Conservation (phyloP, 148 eudicot species). For the Suaeda aralocaspica region DNA sequence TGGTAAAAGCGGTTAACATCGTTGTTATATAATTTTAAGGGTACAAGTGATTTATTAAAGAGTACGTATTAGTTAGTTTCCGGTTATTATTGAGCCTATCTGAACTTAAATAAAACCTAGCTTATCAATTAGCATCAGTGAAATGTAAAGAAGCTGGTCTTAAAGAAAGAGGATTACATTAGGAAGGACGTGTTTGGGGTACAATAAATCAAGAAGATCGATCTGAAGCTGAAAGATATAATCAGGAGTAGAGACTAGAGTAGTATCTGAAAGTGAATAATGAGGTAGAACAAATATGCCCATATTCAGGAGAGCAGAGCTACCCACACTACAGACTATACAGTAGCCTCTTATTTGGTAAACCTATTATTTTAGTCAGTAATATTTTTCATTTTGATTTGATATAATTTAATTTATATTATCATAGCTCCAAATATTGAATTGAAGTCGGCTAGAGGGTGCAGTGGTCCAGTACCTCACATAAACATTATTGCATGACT, state of each 20-base stretch:
- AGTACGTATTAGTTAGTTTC: too few species aligned
- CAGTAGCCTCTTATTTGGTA: conserved; percentile 25
- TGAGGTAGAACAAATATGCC: conserved; percentile 17
- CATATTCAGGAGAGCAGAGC: conserved; percentile 21
- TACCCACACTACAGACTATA: conserved; percentile 20
- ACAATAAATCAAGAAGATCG: neutral
- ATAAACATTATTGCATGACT: conserved; percentile 8
- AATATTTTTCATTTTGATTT: neutral
- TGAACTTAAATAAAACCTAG: too few species aligned
- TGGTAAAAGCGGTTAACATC: too few species aligned
- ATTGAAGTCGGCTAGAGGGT: conserved; percentile 22
- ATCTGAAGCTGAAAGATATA: neutral
- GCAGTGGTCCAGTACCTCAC: conserved; percentile 18
- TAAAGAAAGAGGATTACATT: too few species aligned
- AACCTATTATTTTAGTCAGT: neutral
- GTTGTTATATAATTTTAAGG: too few species aligned
- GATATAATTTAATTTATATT: too few species aligned
- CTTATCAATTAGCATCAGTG: too few species aligned
- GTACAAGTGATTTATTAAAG: too few species aligned
- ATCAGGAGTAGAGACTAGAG: conserved; percentile 13
- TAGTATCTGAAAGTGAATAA: conserved; percentile 24
- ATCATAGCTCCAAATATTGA: conserved; percentile 6
- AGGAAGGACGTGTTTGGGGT: neutral
- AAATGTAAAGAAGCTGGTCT: too few species aligned
- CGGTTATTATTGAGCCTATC: too few species aligned